Base-by-base conservation (phyloP, 2,329 filamentous ascomycete genomes). In the Aspergillus sp. region DNA sequence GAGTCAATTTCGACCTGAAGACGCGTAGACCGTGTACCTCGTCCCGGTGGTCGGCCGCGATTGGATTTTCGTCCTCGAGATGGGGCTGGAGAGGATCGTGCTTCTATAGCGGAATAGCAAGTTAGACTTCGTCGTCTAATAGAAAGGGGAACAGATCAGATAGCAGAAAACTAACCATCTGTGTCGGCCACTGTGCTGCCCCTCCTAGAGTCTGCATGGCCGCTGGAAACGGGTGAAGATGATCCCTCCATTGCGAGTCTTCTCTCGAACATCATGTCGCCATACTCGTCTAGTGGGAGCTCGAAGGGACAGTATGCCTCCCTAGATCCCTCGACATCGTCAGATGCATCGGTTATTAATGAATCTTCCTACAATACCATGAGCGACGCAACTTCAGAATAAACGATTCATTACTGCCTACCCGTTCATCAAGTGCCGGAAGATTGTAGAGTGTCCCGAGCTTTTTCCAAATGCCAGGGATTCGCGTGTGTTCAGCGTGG, bases 381-480 rank as follows among this genome's bases (percentile, higher is more conserved):
- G 33, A 35, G 36, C 33, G n/a, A 37, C 7, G 11, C 12, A 37
- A 30, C 4, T 19, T 19, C 19, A 19, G 19, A 4, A 19, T 19
- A 19, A 19, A 19, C 19, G 19, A 19, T 19, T 19, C 19, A 19
- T 19, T 19, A 19, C 19, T 19, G 5, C 84, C 77, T 64, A 88
- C 91, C 57, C 90, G 82, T 62, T 95, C 88, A 66, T 97, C 89
- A 46, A 96, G 84, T 33, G 85, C 79, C 39, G 86, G 81, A 28
- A 97, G 78, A 66, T 95, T 88, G 70, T 95, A 98, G 49, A 93
- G 80, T 30, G 82, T 82, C 29, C 78, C 72, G 8, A 98, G 76
- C 67, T 97, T 97, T 54, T 79, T 77, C 91, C 93, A 97, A 51
- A 98, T 95, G 33, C 87, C 86, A 0, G 88, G 85, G 53, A 95